Evolutionary conservation across 768 basidiomycete species (phyloP).

Genomic region (Strobilomyces dryophilus): DNA sequence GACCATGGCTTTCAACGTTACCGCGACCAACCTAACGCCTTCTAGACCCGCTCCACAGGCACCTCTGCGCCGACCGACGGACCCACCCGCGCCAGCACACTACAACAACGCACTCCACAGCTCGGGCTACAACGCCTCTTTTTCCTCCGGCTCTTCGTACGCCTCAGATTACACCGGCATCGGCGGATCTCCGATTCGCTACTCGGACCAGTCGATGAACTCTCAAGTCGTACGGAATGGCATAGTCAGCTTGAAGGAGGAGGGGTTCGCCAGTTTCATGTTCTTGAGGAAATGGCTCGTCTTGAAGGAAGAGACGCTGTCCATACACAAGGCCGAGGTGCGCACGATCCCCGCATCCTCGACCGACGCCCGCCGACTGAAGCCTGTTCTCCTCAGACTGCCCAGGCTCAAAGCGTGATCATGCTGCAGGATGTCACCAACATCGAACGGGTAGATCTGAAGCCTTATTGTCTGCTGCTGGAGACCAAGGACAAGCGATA

Average conservation of each 20-base stretch:
- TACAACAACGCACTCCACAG: conserved; percentile 43
- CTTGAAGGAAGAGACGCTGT: conserved; percentile 72
- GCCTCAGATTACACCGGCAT: conserved; percentile 72
- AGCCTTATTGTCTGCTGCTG: conserved; percentile 88
- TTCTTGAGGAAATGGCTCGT: conserved; percentile 92
- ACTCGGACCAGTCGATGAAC: conserved; percentile 31
- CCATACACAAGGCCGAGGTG: conserved; percentile 91
- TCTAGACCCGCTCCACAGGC: conserved; percentile 75
- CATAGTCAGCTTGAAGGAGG: conserved; percentile 88
- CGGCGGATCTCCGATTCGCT: conserved; percentile 70
- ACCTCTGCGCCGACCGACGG: conserved; percentile 47
- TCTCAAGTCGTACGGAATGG: conserved; percentile 62
- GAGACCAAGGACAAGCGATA: conserved; percentile 83
- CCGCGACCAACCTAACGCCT: conserved; percentile 63
- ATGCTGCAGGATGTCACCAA: conserved; percentile 73
- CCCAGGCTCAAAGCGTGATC: conserved; percentile 58
- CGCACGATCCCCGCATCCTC: neutral
- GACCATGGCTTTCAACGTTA: conserved; percentile 47
- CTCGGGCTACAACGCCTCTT: conserved; percentile 58
- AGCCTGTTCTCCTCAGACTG: conserved; percentile 34
- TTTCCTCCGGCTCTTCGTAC: conserved; percentile 58
- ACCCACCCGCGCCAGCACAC: conserved; percentile 26
- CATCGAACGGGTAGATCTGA: conserved; percentile 89
- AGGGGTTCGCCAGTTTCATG: conserved; percentile 86
- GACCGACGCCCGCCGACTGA: neutral